These are phyloP conservation scores for Juncus effusus DNA, from an alignment of 176 grass and related monocot species.

Conservation along the genomic window DNA sequence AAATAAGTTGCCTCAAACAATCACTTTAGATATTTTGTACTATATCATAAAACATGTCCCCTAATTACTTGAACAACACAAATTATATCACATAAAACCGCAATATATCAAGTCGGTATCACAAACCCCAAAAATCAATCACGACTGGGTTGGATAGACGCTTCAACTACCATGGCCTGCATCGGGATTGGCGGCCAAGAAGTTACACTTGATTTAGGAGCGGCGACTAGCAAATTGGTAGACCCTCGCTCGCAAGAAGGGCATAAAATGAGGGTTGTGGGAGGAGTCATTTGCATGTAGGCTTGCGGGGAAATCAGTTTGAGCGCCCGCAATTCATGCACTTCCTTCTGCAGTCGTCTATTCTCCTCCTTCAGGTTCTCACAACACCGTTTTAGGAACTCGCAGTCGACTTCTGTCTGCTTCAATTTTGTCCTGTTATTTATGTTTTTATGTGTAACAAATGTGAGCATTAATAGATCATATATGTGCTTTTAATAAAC, in stretches of 20 bases:
- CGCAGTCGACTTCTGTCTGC: slow-evolving; percentile 93
- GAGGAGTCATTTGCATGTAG: slow-evolving; percentile 59
- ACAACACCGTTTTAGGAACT: slow-evolving; percentile 75
- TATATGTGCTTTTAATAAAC: too few species aligned
- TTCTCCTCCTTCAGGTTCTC: slow-evolving; percentile 75
- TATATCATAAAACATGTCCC: slow-evolving; percentile 1
- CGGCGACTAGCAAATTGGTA: not conserved
- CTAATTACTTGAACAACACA: slow-evolving; percentile 18
- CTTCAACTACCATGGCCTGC: slow-evolving; percentile 36
- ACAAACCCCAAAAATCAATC: slow-evolving; percentile 1
- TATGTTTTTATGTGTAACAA: not conserved
- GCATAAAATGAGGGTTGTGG: slow-evolving; percentile 89
- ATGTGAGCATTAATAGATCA: too few species aligned
- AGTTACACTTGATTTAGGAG: slow-evolving; percentile 3
- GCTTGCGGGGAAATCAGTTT: slow-evolving; percentile 60
- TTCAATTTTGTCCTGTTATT: slow-evolving; percentile 70
- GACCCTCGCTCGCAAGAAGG: slow-evolving; percentile 75
- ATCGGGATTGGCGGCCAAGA: slow-evolving; percentile 37
- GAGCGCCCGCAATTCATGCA: slow-evolving; percentile 72
- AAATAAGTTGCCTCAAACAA: slow-evolving; percentile 21
- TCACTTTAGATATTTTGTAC: not conserved
- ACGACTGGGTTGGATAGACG: slow-evolving; percentile 38
- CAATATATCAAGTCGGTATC: not conserved
- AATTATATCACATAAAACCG: slow-evolving; percentile 18
- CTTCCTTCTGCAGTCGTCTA: slow-evolving; percentile 65